Percentiles rank a stretch among this genome's conserved stretches.
phyloP scores from a whole-genome alignment of 371 early-diverging fungal genomes.

The Mortierella sp. region DNA sequence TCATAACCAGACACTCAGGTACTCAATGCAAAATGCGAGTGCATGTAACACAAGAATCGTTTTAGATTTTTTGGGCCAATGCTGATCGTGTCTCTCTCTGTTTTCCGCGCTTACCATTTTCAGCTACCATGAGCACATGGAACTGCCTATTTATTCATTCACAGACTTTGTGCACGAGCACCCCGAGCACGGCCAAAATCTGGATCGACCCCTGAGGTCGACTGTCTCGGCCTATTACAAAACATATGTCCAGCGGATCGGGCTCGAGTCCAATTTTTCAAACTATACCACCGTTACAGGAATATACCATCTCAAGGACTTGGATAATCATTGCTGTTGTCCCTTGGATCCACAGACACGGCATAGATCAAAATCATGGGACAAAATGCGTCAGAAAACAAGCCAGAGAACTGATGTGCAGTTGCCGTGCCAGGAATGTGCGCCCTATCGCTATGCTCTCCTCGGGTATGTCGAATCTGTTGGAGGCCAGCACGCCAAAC shows the following conservation, averaged over 20 bases:
- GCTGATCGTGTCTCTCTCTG: neutral
- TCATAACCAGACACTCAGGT: constrained; percentile 53
- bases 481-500: neutral
- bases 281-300: constrained; percentile 45
- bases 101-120: neutral
- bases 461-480: constrained; percentile 31
- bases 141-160: constrained; percentile 44
- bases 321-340: constrained; percentile 48
- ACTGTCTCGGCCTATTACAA: constrained; percentile 53
- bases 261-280: constrained; percentile 39
- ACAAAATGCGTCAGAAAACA: neutral
- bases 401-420: neutral
- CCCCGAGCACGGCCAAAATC: constrained; percentile 26
- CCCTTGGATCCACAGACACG: constrained; percentile 18
- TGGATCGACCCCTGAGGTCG: constrained; percentile 45
- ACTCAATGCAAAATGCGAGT: too few species aligned
- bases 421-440: constrained; percentile 17
- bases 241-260: constrained; percentile 26
- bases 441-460: constrained; percentile 34
- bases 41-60: too few species aligned
- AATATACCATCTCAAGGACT: constrained; percentile 50
- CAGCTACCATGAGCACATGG: constrained; percentile 56
- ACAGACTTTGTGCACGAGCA: constrained; percentile 39
- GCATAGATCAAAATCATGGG: neutral
- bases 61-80: too few species aligned